Conservation (phyloP, 129 eudicot species). For the Smallanthus sonchifolius region DNA sequence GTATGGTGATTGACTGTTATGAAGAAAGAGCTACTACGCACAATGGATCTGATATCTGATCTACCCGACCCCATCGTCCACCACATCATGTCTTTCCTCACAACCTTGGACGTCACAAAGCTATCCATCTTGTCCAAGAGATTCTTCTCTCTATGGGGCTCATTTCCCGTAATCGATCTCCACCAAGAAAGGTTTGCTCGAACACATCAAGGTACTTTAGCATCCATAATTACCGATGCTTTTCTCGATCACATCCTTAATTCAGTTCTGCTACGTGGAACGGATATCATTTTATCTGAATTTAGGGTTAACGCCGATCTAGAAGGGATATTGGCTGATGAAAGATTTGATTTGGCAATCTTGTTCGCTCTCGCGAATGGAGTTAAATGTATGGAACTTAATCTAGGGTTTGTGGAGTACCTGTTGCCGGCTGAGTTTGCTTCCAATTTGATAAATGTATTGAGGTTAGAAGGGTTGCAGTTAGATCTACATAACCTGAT, state of each 20-base stretch:
- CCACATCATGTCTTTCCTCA: constrained; percentile 32
- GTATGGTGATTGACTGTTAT: constrained; percentile 5
- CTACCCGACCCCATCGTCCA: constrained; percentile 36
- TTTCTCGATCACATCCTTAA: constrained; percentile 20
- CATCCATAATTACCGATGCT: neutral
- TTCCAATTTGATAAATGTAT: constrained; percentile 2
- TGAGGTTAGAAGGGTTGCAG: constrained; percentile 15
- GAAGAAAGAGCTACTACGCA: neutral
- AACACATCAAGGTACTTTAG: neutral
- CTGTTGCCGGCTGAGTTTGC: constrained; percentile 3
- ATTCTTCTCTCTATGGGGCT: constrained; percentile 24
- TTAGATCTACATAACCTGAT: constrained; percentile 16
- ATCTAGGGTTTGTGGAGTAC: constrained; percentile 19
- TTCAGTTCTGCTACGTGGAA: constrained; percentile 11
- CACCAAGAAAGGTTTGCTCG: constrained; percentile 5
- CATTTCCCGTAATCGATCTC: constrained; percentile 25
- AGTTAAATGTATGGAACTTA: constrained; percentile 23
- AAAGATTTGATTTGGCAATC: constrained; percentile 15
- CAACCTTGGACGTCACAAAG: constrained; percentile 16
- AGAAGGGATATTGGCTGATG: neutral
- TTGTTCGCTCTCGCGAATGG: constrained; percentile 10
- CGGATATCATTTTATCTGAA: neutral
- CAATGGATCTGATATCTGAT: constrained; percentile 29
- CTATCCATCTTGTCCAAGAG: constrained; percentile 25
- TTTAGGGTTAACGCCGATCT: constrained; percentile 21